A percentile compares a stretch with the other conserved stretches of the same genome.
phyloP scores from a whole-genome alignment of 2,329 filamentous ascomycete genomes.

The Aspergillus aculeatinus region DNA sequence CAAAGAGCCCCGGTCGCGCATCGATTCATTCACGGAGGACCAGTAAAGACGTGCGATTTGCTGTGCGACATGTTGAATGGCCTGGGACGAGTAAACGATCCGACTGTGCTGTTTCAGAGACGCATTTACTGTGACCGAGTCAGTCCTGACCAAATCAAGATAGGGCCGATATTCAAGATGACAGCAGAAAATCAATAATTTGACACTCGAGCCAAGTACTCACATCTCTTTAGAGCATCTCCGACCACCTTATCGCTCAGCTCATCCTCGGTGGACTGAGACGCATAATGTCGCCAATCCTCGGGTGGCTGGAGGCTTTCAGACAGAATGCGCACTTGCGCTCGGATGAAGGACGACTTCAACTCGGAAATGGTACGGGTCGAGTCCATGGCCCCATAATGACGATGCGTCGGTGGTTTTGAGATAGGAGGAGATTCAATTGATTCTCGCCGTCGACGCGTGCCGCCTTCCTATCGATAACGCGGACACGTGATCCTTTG shows the following conservation, averaged over 20 bases:
- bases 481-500: constrained; percentile 14
- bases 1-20: constrained; percentile 23
- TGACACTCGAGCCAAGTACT: constrained; percentile 5
- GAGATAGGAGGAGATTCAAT: neutral
- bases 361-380: constrained; percentile 49
- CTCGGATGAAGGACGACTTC: constrained; percentile 53
- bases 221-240: constrained; percentile 54
- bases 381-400: constrained; percentile 37
- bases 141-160: neutral
- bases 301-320: constrained; percentile 49
- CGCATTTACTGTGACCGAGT: constrained; percentile 46
- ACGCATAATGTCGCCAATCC: constrained; percentile 46
- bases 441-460: constrained; percentile 2
- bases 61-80: constrained; percentile 56
- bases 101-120: constrained; percentile 54
- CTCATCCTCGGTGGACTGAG: constrained; percentile 44
- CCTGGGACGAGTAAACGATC: constrained; percentile 54
- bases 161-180: neutral
- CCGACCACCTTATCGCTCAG: constrained; percentile 51
- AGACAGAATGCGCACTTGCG: constrained; percentile 54
- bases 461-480: constrained; percentile 14
- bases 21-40: constrained; percentile 46
- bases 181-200: neutral
- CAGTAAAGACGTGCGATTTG: constrained; percentile 58
- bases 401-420: constrained; percentile 5